Evolutionary conservation across 1,284 basidiomycete genomes (phyloP).

Genomic region (Boletus calvinii): DNA sequence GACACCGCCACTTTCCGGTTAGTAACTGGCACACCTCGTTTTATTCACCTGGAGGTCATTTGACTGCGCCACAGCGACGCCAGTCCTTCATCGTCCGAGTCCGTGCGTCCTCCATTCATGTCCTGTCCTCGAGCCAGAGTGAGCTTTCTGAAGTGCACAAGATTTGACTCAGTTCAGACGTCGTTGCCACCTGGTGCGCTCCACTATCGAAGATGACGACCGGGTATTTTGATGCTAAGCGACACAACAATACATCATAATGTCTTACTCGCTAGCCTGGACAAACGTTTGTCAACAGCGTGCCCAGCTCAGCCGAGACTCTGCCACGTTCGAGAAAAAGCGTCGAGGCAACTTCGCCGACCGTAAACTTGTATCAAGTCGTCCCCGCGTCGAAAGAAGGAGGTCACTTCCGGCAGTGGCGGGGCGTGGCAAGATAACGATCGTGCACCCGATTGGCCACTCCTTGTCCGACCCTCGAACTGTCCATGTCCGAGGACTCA

Average conservation of each 20-base stretch:
- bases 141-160: too few species aligned
- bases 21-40: not conserved
- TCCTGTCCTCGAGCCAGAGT: too few species aligned
- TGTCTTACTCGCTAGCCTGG: not conserved
- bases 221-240: not conserved
- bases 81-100: not conserved
- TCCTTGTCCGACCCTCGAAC: not conserved
- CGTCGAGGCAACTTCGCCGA: not conserved
- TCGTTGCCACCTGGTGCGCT: not conserved
- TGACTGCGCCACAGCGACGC: too few species aligned
- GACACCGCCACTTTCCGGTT: slow-evolving; percentile 11
- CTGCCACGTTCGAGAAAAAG: not conserved
- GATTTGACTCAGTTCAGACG: not conserved
- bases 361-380: not conserved
- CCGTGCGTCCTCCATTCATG: too few species aligned
- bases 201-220: not conserved
- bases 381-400: not conserved
- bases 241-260: not conserved
- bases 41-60: not conserved
- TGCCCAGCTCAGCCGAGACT: not conserved
- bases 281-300: not conserved
- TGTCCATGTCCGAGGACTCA: slow-evolving; percentile 2
- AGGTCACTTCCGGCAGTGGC: slow-evolving; percentile 2
- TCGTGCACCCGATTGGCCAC: slow-evolving; percentile 11
- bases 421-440: slow-evolving; percentile 2